Base-by-base conservation (phyloP, 345 rosid species). In the Atalantia buxifolia region DNA sequence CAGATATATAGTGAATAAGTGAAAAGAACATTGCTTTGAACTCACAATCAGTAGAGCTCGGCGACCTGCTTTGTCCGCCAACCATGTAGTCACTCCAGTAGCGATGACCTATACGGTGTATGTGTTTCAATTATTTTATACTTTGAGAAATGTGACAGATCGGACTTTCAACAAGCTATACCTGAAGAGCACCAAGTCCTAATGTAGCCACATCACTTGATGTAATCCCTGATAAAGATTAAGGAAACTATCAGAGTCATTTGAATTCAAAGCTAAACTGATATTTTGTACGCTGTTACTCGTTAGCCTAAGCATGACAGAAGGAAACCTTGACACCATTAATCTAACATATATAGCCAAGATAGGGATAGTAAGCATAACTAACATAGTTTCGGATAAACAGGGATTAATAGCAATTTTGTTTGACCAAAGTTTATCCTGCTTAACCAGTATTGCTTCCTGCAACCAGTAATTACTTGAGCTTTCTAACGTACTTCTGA, bases 131-230 rank as follows among this genome's bases (percentile, higher is more conserved):
- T 63, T 65, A 42, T 8, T 40, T 42, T 59, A 36, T 18, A 40
- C 42, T 55, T 69, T 9, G 18, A 42, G 40, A 81, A 50, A 2
- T 38, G 40, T 36, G 6, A 13, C n/a, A 56, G 67, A 57, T 60
- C 6, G 55, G 62, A 72, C 7, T 64, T 64, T 60, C 42, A 74
- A 71, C 42, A 68, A 77, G 73, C 55, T 74, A 13, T 86, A 94
- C 99, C 97, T 96, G 99, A 83, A 94, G 70, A 78, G 89, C 97
- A 75, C 99, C 99, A 30, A 96, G 75, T 64, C 92, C 97, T 83
- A 88, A 81, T 61, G 99, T 94, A 45, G 98, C 99, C 72, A 79
- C 82, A 66, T 90, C 94, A 85, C 98, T 87, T 38, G 94, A 89
- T 74, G 90, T 83, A 81, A 96, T 84, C 83, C 99, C 99, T 96